Evolutionary conservation across 192 early-diverging fungal species (phyloP).

Genomic region (Coemansia umbellata): DNA sequence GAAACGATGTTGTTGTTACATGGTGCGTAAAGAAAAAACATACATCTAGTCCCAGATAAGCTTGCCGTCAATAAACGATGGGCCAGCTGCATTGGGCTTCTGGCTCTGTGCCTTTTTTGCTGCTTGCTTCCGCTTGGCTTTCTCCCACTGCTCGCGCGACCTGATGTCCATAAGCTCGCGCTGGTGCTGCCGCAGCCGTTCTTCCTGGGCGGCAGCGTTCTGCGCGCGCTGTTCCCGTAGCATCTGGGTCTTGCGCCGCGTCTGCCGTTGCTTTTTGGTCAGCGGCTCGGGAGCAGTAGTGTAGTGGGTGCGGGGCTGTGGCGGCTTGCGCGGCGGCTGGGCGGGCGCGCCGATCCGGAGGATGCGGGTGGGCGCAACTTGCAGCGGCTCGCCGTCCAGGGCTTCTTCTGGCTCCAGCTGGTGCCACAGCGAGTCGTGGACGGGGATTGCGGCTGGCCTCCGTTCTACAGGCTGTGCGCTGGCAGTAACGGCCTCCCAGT

Average conservation of each 20-base stretch:
- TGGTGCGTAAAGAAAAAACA: no score
- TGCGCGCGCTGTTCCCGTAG: constrained; percentile 55
- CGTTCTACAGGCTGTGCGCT: constrained; percentile 3
- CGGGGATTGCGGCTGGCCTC: constrained; percentile 13
- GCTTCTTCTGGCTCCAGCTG: constrained; percentile 12
- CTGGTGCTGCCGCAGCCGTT: constrained; percentile 57
- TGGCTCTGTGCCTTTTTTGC: background rate
- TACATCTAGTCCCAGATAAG: constrained; percentile 36
- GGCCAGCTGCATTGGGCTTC: background rate
- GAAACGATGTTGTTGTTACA: no score
- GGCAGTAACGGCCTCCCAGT: constrained; percentile 18
- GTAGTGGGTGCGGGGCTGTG: background rate
- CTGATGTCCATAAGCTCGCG: constrained; percentile 42
- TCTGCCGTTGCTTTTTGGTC: constrained; percentile 65
- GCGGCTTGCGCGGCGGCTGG: constrained; percentile 12
- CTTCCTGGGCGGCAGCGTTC: constrained; percentile 51
- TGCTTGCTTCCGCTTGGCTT: constrained; percentile 11
- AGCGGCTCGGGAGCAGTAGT: constrained; percentile 27
- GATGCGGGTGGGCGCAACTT: constrained; percentile 9
- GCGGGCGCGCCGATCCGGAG: constrained; percentile 35
- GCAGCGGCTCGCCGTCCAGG: constrained; percentile 7
- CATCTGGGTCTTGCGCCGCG: constrained; percentile 52
- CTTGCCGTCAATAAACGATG: constrained; percentile 26
- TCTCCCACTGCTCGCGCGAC: constrained; percentile 41
- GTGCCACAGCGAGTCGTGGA: constrained; percentile 28